Base-by-base conservation (phyloP, 495 filamentous ascomycete species). In the Filosporella fistucella region DNA sequence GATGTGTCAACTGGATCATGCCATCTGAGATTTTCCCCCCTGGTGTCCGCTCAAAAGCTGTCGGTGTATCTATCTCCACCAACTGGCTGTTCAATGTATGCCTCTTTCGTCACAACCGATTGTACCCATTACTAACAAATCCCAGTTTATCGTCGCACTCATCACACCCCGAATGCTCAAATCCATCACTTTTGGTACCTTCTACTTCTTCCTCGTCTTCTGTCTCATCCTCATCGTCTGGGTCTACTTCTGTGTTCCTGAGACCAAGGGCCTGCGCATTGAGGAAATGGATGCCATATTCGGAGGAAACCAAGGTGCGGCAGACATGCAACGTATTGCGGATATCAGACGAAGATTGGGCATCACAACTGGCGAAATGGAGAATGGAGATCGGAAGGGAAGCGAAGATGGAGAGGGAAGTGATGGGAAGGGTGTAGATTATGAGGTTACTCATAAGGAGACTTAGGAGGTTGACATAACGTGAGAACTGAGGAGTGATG, bases 211-310 rank as follows among this genome's bases (percentile, higher is more conserved):
- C 64, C 66, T 70, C 0, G 76, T 68, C 0, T 70, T 86, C 11
- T 87, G 82, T 3, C 25, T 81, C 3, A 12, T 86, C 9, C 74
- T 72, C 16, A 72, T 71, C 0, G 10, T 73, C 1, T 76, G 75
- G 70, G 76, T 81, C 4, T 82, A 70, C 68, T 78, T 85, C 59
- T 72, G 72, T 29, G 68, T 87, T 2, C 83, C 82, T 1, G 85
- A 88, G 67, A 87, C 81, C 4, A 82, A 76, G 20, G 78, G 80
- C 37, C 75, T 78, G 18, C 66, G 72, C 14, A 66, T 82, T 22
- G 79, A 82, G 63, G 70, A 65, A 26, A 86, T 89, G 76, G 81
- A 89, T 54, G 69, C 70, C 7, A 62, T 90, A 37, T 90, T 90
- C 47, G 72, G 42, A 7, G 49, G 29, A n/a, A 38, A 52, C 24